Conservation (phyloP, 1,284 basidiomycete species). For the Rhodotorula sp. region DNA sequence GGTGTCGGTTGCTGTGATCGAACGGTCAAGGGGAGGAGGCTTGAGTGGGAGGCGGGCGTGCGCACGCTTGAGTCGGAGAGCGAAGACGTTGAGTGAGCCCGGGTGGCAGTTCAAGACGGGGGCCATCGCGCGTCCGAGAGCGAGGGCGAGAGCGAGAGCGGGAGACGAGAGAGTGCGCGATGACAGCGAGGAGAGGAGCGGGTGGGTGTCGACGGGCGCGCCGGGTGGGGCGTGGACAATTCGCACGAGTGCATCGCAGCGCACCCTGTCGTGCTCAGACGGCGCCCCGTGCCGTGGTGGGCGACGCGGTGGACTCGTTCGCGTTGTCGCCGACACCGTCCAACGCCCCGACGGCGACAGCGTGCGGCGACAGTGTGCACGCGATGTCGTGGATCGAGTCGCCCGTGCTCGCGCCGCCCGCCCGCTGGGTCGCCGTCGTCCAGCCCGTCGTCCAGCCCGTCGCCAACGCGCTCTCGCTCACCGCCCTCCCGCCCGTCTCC, state of each 20-base stretch:
- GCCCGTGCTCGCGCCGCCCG: slow-evolving; percentile 7
- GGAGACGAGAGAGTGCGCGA: too few species aligned
- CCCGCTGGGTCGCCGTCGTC: slow-evolving; percentile 5
- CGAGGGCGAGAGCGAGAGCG: too few species aligned
- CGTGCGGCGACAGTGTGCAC: too few species aligned
- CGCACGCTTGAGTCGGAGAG: slow-evolving; percentile 41
- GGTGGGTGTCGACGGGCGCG: too few species aligned
- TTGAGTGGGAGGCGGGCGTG: background rate
- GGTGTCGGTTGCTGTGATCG: slow-evolving; percentile 26
- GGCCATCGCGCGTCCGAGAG: slow-evolving; percentile 4
- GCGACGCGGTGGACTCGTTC: too few species aligned
- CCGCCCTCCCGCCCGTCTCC: slow-evolving; percentile 43
- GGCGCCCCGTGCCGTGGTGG: background rate
- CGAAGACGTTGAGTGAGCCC: slow-evolving; percentile 41
- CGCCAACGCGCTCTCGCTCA: slow-evolving; percentile 40
- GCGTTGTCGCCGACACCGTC: background rate
- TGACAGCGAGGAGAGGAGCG: too few species aligned
- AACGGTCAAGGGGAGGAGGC: background rate
- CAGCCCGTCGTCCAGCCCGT: slow-evolving; percentile 34
- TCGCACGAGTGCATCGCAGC: too few species aligned
- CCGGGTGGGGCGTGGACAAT: too few species aligned
- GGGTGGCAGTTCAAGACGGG: slow-evolving; percentile 41
- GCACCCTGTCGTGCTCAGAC: too few species aligned
- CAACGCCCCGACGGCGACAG: too few species aligned
- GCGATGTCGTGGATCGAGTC: slow-evolving; percentile 29